Evolutionary conservation across 164 flowering plant genomes (phyloP), one percentile per base, ranked within the genome.

Genomic region (Kalanchoe fedtschenkoi): DNA sequence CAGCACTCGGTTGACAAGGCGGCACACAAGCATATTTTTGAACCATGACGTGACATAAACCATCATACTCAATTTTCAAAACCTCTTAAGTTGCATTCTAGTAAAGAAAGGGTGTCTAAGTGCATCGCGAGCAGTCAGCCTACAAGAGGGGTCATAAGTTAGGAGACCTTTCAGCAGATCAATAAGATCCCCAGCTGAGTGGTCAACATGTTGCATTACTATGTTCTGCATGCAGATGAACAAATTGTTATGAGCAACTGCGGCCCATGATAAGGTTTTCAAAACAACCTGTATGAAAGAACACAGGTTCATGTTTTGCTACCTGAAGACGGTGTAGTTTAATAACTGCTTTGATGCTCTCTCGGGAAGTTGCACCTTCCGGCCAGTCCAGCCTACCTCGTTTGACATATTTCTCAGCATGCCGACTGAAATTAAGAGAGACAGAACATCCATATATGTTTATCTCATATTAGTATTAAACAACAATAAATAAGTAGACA

Each of bases 371-470:
- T 5, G 88, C 80, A 61, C 91, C 88, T 34, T 85, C 88, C 0
- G 91, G 91, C 88, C 88, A 83, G 68, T 83, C 78, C 69, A 81
- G 35, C 65, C 79, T 81, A 19, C 88, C 85, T 64, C 77, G 74
- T 66, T 78, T 75, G 21, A 83, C 69, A 69, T 80, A 86, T 68
- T 86, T 86, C 75, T 82, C 91, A 15, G 83, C 80, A 66, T 76
- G 85, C 10, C 80, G 78, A 60, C 86, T 85, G n/a, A n/a, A n/a
- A n/a, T n/a, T n/a, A n/a, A n/a, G n/a, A n/a, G n/a, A n/a, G n/a
- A n/a, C n/a, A n/a, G n/a, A n/a, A n/a, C n/a, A n/a, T n/a, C n/a
- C n/a, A n/a, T n/a, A n/a, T n/a, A n/a, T n/a, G n/a, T n/a, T n/a
- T n/a, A n/a, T n/a, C n/a, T n/a, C n/a, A n/a, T n/a, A n/a, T n/a